Evolutionary conservation across 805 yeast species (phyloP).

Genomic region (Saturnispora quitensis): DNA sequence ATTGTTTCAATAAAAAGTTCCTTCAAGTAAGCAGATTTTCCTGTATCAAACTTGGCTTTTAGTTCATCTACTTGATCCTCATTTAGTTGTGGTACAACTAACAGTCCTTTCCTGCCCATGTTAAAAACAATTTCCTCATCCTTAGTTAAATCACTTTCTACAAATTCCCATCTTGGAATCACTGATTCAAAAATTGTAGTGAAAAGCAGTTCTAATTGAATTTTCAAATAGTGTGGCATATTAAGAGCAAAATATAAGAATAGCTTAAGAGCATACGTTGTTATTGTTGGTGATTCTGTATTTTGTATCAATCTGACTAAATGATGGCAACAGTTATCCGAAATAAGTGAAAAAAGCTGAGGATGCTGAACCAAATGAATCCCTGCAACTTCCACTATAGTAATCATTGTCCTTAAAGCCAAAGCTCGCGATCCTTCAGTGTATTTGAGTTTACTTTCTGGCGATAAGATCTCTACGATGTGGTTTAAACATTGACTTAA

Average conservation of each 20-base stretch:
- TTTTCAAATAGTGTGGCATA: slow-evolving; percentile 53
- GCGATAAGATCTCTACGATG: slow-evolving; percentile 70
- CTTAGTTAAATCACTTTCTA: slow-evolving; percentile 22
- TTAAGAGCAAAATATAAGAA: slow-evolving; percentile 65
- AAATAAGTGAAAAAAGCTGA: slow-evolving; percentile 53
- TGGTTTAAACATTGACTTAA: slow-evolving; percentile 70
- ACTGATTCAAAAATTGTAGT: slow-evolving; percentile 47
- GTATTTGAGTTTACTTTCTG: slow-evolving; percentile 73
- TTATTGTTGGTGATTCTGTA: slow-evolving; percentile 59
- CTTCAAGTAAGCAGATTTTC: slow-evolving; percentile 41
- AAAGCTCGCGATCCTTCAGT: slow-evolving; percentile 81
- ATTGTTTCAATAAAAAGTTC: slow-evolving; percentile 80
- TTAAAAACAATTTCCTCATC: slow-evolving; percentile 24
- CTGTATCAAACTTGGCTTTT: slow-evolving; percentile 36
- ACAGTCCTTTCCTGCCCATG: slow-evolving; percentile 20
- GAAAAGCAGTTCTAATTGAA: slow-evolving; percentile 72
- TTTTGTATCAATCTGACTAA: slow-evolving; percentile 71
- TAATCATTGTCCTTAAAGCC: slow-evolving; percentile 66
- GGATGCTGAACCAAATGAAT: slow-evolving; percentile 50
- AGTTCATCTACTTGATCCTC: slow-evolving; percentile 23
- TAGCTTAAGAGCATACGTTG: slow-evolving; percentile 68
- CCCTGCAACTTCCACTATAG: slow-evolving; percentile 79
- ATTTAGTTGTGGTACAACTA: slow-evolving; percentile 19
- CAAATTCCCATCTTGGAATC: slow-evolving; percentile 19
- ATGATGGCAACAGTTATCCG: slow-evolving; percentile 81